These are phyloP conservation scores for Gossypium lobatum DNA, from an alignment of 441 rosid species.

Conservation along the genomic window DNA sequence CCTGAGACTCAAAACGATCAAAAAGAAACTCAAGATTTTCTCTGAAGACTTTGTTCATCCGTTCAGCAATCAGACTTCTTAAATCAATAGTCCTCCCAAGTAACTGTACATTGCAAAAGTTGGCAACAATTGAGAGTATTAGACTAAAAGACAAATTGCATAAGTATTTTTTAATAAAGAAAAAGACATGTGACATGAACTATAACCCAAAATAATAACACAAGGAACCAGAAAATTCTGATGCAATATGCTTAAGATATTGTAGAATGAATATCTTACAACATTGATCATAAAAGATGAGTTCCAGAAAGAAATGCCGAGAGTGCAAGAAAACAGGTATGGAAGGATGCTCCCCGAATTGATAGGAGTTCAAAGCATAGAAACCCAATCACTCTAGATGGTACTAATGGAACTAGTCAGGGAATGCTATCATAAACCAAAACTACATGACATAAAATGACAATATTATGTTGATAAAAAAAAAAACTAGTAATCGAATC, in stretches of 20 bases:
- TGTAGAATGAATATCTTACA: constrained; percentile 10
- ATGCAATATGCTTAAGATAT: constrained; percentile 1
- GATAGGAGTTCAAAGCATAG: constrained; percentile 2
- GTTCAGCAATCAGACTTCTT: constrained; percentile 83
- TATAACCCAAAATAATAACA: constrained; percentile 4
- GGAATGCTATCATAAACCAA: constrained; percentile 12
- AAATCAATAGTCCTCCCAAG: constrained; percentile 93
- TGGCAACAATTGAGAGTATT: constrained; percentile 17
- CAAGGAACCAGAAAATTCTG: background rate
- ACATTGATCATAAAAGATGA: background rate
- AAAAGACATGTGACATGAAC: background rate
- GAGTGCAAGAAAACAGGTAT: background rate
- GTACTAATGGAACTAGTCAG: background rate
- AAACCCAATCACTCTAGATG: background rate
- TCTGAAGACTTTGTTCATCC: constrained; percentile 92
- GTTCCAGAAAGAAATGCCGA: background rate
- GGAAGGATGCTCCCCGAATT: background rate
- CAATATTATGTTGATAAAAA: background rate
- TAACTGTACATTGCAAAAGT: constrained; percentile 46
- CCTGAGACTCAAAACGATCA: constrained; percentile 97
- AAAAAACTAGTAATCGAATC: background rate
- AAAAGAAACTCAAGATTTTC: constrained; percentile 97
- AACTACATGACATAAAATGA: background rate
- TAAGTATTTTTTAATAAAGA: background rate
- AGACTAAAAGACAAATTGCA: constrained; percentile 12